phyloP scores from a whole-genome alignment of 2,329 filamentous ascomycete genomes.

The Acephala macrosclerotiorum region DNA sequence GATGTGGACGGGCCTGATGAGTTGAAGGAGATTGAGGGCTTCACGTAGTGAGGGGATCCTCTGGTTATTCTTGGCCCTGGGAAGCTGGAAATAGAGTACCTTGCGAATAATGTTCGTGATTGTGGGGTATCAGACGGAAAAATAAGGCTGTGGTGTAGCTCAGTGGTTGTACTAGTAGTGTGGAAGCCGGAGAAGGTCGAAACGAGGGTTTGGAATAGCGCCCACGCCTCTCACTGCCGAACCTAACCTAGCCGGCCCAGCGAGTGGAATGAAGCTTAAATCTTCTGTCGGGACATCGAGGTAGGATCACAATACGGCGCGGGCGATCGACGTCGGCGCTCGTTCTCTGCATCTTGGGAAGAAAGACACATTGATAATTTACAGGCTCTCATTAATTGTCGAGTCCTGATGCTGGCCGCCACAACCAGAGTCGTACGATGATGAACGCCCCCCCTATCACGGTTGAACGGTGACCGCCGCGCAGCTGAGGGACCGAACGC shows the following conservation, averaged over 20 bases:
- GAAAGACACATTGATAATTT: background rate
- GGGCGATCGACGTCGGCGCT: slow-evolving; percentile 4
- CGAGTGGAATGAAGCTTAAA: slow-evolving; percentile 5
- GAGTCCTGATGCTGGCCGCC: slow-evolving; percentile 1
- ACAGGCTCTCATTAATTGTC: background rate
- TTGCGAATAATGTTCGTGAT: background rate
- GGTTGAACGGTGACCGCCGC: background rate
- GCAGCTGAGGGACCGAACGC: slow-evolving; percentile 1
- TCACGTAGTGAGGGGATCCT: background rate
- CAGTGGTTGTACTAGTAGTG: background rate
- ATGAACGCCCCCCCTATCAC: slow-evolving; percentile 6
- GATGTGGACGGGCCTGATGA: background rate
- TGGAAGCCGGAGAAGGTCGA: background rate
- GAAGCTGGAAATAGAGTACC: background rate
- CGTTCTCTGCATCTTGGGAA: background rate
- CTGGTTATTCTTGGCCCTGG: background rate
- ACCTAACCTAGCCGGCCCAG: background rate
- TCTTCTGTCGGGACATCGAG: background rate
- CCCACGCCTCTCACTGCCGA: background rate
- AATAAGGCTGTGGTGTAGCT: background rate
- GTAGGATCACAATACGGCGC: background rate
- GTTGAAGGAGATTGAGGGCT: background rate
- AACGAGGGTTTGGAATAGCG: background rate
- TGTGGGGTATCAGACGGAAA: background rate
- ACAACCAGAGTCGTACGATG: background rate